Evolutionary conservation across 345 rosid genomes (phyloP).

Genomic region (Salix suchowensis): DNA sequence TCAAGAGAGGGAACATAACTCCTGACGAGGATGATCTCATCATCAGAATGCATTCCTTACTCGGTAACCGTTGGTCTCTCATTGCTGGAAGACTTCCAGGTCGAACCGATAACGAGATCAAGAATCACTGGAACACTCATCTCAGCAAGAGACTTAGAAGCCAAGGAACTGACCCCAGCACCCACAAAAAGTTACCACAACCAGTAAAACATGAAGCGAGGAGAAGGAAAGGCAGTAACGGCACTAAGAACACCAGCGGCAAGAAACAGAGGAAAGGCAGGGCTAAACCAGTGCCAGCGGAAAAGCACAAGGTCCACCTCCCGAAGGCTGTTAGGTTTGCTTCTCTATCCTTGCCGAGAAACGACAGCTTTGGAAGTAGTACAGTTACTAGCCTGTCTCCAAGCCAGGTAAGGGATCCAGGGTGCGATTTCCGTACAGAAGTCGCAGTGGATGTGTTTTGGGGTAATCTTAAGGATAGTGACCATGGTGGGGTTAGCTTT

Average conservation of each 20-base stretch:
- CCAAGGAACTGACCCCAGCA: constrained; percentile 30
- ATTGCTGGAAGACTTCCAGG: constrained; percentile 61
- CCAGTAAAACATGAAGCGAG: neutral
- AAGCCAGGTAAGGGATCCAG: constrained; percentile 17
- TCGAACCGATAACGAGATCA: constrained; percentile 73
- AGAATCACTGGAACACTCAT: constrained; percentile 59
- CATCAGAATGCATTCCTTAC: constrained; percentile 47
- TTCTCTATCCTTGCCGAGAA: constrained; percentile 26
- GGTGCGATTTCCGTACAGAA: neutral
- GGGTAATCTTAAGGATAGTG: constrained; percentile 2
- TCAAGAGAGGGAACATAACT: constrained; percentile 53
- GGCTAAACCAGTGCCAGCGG: neutral
- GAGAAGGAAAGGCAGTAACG: constrained; percentile 1
- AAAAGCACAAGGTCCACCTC: constrained; percentile 39
- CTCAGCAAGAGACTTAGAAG: constrained; percentile 38
- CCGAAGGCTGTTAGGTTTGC: constrained; percentile 44
- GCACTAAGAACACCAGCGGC: neutral
- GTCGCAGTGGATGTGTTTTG: constrained; percentile 1
- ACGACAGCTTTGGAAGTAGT: constrained; percentile 28
- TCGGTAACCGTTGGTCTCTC: constrained; percentile 67
- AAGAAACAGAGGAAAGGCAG: constrained; percentile 13
- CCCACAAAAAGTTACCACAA: constrained; percentile 30
- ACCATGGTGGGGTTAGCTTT: constrained; percentile 14
- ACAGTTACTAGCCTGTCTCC: constrained; percentile 1
- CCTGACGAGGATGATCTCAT: constrained; percentile 59